These are phyloP conservation scores for Austroboletus novae-zelandiae DNA, from an alignment of 1,284 basidiomycete genomes.

Conservation along the genomic window DNA sequence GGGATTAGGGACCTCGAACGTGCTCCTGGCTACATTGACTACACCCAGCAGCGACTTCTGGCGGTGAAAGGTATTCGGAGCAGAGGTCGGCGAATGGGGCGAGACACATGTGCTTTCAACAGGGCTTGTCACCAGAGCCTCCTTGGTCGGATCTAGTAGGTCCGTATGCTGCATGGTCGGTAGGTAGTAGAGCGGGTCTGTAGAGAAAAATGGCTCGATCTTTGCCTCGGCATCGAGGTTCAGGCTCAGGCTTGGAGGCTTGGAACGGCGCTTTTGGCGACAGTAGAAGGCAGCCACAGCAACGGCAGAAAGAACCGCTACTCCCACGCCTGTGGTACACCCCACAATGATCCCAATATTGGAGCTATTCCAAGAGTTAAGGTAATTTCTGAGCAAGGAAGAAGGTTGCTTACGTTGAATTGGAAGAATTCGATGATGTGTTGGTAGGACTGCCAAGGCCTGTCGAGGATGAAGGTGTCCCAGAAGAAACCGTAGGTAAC, in stretches of 20 bases:
- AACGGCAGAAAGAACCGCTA: background rate
- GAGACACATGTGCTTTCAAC: background rate
- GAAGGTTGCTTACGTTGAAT: background rate
- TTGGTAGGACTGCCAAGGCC: background rate
- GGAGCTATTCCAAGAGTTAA: background rate
- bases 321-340: background rate
- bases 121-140: background rate
- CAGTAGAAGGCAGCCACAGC: background rate
- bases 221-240: conserved; percentile 1
- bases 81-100: background rate
- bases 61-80: background rate
- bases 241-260: background rate
- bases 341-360: background rate
- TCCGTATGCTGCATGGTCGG: background rate
- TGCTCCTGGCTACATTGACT: too few relatives aligned
- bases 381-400: background rate
- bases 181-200: background rate
- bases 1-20: background rate
- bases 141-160: background rate
- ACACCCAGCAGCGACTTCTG: conserved; percentile 1
- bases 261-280: background rate
- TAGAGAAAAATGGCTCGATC: conserved; percentile 7
- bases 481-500: background rate
- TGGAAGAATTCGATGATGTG: background rate
- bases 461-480: background rate